Evolutionary conservation across 768 basidiomycete genomes (phyloP).

Genomic region (Terana coerulea): DNA sequence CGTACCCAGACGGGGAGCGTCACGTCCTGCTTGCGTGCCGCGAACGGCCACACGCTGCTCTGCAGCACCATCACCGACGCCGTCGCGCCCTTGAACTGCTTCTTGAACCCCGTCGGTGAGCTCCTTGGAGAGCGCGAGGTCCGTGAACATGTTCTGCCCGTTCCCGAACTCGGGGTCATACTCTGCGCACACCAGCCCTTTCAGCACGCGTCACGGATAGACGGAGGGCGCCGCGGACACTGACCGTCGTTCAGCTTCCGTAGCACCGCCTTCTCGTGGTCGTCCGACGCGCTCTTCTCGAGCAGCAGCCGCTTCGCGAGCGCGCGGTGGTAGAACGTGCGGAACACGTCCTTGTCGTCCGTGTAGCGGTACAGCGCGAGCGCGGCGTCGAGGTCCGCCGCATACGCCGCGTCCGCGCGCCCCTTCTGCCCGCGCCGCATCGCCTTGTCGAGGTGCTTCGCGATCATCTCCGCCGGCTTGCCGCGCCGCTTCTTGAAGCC

Average conservation of each 20-base stretch:
- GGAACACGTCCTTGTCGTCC: slow-evolving; percentile 91
- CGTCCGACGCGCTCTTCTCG: slow-evolving; percentile 81
- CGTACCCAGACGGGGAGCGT: slow-evolving; percentile 53
- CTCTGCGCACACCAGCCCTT: slow-evolving; percentile 40
- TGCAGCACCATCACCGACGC: slow-evolving; percentile 82
- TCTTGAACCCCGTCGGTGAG: slow-evolving; percentile 58
- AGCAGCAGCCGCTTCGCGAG: slow-evolving; percentile 85
- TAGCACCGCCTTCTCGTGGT: slow-evolving; percentile 81
- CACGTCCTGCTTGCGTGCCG: slow-evolving; percentile 44
- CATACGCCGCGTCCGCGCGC: slow-evolving; percentile 59
- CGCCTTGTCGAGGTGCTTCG: slow-evolving; percentile 81
- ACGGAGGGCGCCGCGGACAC: slow-evolving; percentile 29
- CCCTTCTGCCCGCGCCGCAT: slow-evolving; percentile 86
- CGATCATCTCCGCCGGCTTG: slow-evolving; percentile 91
- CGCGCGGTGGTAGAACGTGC: slow-evolving; percentile 86
- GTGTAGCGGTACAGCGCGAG: slow-evolving; percentile 81
- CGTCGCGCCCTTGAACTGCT: slow-evolving; percentile 27
- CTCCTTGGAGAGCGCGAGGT: slow-evolving; percentile 75
- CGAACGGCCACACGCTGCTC: slow-evolving; percentile 85
- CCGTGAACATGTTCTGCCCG: slow-evolving; percentile 95
- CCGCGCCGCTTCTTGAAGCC: slow-evolving; percentile 75
- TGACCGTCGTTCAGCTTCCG: slow-evolving; percentile 78
- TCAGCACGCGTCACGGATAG: neutral
- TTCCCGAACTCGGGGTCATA: slow-evolving; percentile 95
- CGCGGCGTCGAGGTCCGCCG: slow-evolving; percentile 57